Conservation (phyloP, 331 rosid genomes). For the Dryas integrifolia region DNA sequence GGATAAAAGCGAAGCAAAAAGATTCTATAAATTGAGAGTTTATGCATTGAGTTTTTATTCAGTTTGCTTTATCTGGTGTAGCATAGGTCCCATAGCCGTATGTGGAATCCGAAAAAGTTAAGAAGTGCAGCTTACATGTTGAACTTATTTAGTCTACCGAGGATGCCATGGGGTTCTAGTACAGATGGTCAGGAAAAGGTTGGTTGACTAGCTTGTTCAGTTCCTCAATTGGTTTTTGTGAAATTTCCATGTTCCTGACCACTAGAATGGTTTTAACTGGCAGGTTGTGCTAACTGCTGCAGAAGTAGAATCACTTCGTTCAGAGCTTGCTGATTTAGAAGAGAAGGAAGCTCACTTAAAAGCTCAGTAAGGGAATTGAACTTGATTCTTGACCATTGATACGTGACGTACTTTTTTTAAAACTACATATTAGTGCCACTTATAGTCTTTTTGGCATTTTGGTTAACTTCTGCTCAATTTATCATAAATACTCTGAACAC, state of each 20-base stretch:
- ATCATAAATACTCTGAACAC: neutral
- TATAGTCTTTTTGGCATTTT: neutral
- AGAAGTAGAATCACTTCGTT: slow-evolving; percentile 78
- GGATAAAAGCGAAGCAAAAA: neutral
- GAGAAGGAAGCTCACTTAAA: slow-evolving; percentile 88
- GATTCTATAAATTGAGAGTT: slow-evolving; percentile 5
- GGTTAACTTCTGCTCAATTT: neutral
- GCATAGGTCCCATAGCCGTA: slow-evolving; percentile 47
- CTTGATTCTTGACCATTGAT: slow-evolving; percentile 23
- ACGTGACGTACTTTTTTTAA: neutral
- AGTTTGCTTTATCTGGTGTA: slow-evolving; percentile 40
- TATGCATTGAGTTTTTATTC: slow-evolving; percentile 22
- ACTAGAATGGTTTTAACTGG: slow-evolving; percentile 22
- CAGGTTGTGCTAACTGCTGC: slow-evolving; percentile 75
- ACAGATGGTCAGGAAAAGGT: slow-evolving; percentile 74
- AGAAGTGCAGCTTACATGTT: slow-evolving; percentile 56
- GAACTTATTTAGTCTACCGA: slow-evolving; percentile 55
- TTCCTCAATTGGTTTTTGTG: slow-evolving; percentile 11
- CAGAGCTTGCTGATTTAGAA: slow-evolving; percentile 73
- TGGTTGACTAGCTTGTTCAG: slow-evolving; percentile 15
- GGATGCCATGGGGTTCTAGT: slow-evolving; percentile 64
- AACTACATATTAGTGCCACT: neutral
- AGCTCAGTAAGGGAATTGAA: slow-evolving; percentile 75
- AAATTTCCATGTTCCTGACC: slow-evolving; percentile 25
- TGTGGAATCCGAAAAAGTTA: slow-evolving; percentile 51